Conservation (phyloP, 2,329 filamentous ascomycete genomes). For the Diaporthe amygdali region DNA sequence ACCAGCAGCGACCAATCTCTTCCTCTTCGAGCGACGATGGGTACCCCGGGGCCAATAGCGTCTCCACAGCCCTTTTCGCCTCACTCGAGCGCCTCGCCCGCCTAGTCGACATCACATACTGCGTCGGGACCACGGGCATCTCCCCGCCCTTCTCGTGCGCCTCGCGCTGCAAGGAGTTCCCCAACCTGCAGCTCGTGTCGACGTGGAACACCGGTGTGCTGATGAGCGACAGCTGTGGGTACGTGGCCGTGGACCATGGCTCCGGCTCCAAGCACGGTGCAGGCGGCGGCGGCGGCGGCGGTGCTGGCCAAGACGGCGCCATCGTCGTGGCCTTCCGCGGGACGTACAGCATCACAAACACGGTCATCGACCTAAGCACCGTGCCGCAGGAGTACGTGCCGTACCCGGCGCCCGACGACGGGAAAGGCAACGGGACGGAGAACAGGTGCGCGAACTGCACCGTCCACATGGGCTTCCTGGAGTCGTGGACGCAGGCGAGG, state of each 20-base stretch:
- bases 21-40: slow-evolving; percentile 3
- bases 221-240: slow-evolving; percentile 90
- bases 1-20: slow-evolving; percentile 16
- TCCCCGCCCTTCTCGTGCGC: slow-evolving; percentile 82
- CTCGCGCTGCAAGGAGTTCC: slow-evolving; percentile 85
- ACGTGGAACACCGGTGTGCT: slow-evolving; percentile 84
- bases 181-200: slow-evolving; percentile 76
- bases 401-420: slow-evolving; percentile 68
- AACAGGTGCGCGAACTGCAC: slow-evolving; percentile 82
- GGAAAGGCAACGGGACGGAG: slow-evolving; percentile 22
- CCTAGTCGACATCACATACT: slow-evolving; percentile 93
- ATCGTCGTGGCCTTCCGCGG: slow-evolving; percentile 92
- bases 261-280: slow-evolving; percentile 84
- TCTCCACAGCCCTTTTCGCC: slow-evolving; percentile 73
- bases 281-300: slow-evolving; percentile 67
- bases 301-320: slow-evolving; percentile 33
- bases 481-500: slow-evolving; percentile 81
- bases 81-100: slow-evolving; percentile 88
- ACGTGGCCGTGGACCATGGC: slow-evolving; percentile 82
- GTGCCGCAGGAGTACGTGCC: slow-evolving; percentile 90
- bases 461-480: slow-evolving; percentile 88
- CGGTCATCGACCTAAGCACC: slow-evolving; percentile 87
- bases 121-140: slow-evolving; percentile 85
- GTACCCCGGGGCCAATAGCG: slow-evolving; percentile 10
- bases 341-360: slow-evolving; percentile 92